Conservation (phyloP, 306 rosid genomes). For the Prunus mira region DNA sequence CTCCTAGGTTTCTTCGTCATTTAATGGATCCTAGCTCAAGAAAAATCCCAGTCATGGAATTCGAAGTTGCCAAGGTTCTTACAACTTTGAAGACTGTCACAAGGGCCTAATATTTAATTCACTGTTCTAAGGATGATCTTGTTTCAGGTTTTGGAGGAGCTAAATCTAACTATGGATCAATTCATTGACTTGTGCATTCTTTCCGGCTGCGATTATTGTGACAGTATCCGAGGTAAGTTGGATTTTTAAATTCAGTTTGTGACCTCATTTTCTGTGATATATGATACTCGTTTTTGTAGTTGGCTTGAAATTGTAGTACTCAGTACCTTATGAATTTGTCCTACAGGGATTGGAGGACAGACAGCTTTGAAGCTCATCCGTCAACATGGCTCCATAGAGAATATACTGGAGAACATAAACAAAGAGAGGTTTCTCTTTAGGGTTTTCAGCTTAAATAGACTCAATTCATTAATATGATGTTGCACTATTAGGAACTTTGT, state of each 20-base stretch:
- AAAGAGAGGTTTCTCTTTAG: conserved; percentile 67
- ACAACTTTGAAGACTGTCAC: conserved; percentile 10
- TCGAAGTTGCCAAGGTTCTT: conserved; percentile 80
- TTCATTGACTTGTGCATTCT: conserved; percentile 96
- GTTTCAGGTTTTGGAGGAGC: conserved; percentile 84
- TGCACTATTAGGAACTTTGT: background rate
- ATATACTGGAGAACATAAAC: conserved; percentile 73
- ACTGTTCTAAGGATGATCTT: conserved; percentile 20
- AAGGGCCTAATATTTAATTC: conserved; percentile 13
- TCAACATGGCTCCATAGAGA: conserved; percentile 91
- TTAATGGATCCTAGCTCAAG: conserved; percentile 98
- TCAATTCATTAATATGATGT: background rate
- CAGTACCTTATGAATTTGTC: conserved; percentile 19
- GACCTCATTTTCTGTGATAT: background rate
- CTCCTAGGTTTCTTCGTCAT: conserved; percentile 91
- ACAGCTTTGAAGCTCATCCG: conserved; percentile 94
- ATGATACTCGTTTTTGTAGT: background rate
- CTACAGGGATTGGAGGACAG: conserved; percentile 90
- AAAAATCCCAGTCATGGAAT: conserved; percentile 96
- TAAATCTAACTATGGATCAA: conserved; percentile 83
- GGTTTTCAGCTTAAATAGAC: background rate
- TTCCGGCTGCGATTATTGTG: conserved; percentile 95
- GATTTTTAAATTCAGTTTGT: conserved; percentile 1
- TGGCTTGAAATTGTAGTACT: conserved; percentile 18
- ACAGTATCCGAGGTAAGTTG: conserved; percentile 78